Evolutionary conservation across 1,284 basidiomycete genomes (phyloP).

Genomic region (Takashimella koratensis): DNA sequence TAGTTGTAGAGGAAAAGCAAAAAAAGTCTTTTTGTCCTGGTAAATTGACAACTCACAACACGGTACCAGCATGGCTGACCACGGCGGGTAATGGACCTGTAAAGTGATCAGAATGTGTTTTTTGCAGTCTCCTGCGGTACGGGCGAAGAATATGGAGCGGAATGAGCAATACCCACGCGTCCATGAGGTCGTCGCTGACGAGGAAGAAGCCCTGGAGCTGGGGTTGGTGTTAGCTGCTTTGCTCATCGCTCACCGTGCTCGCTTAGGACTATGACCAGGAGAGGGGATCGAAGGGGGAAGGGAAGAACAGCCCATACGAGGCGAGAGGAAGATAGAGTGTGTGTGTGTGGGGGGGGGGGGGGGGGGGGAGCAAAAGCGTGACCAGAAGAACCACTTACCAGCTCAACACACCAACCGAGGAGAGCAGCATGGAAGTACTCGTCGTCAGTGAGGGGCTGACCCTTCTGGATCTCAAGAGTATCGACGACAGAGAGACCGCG

Average conservation of each 20-base stretch:
- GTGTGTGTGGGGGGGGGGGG: no score
- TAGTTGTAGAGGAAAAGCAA: no score
- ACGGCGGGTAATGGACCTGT: slow-evolving; percentile 77
- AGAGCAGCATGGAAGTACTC: slow-evolving; percentile 89
- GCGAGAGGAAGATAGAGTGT: no score
- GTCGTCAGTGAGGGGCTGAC: slow-evolving; percentile 59
- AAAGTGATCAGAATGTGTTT: neutral
- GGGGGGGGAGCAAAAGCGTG: no score
- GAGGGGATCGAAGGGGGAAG: neutral
- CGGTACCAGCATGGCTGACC: slow-evolving; percentile 98
- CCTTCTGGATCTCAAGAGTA: slow-evolving; percentile 82
- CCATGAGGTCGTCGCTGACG: slow-evolving; percentile 98
- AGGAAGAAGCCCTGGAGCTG: slow-evolving; percentile 98
- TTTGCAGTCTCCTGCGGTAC: no score
- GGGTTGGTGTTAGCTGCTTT: no score
- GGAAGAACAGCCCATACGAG: no score
- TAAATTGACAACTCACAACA: slow-evolving; percentile 52
- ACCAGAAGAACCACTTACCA: slow-evolving; percentile 60
- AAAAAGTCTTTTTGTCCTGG: no score
- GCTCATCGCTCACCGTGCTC: no score
- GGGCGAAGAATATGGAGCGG: no score
- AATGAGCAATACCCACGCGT: slow-evolving; percentile 54
- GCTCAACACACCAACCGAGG: slow-evolving; percentile 93
- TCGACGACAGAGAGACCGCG: slow-evolving; percentile 93
- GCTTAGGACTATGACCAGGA: no score